phyloP scores from a whole-genome alignment of 1,284 basidiomycete species.

The Sutorius eximius region DNA sequence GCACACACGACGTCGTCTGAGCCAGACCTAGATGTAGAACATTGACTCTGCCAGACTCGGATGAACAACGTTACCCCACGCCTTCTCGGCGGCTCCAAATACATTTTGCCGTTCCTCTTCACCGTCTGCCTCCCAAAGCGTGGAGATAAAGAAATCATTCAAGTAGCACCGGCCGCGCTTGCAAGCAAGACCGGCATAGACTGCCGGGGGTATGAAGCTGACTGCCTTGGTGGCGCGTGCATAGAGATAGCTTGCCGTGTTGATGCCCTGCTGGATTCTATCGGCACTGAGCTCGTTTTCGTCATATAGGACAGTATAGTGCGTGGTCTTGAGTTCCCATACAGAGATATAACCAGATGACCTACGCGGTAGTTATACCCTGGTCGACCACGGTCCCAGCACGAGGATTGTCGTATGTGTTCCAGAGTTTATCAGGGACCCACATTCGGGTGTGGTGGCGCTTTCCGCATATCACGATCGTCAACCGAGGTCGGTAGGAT shows the following conservation, averaged over 20 bases:
- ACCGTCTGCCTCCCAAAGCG: constrained; percentile 32
- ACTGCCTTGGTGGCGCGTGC: constrained; percentile 77
- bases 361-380: constrained; percentile 50
- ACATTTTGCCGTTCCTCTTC: constrained; percentile 43
- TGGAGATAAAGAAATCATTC: constrained; percentile 53
- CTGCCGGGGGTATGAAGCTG: constrained; percentile 71
- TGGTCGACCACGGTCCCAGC: constrained; percentile 76
- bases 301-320: constrained; percentile 75
- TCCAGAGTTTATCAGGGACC: constrained; percentile 49
- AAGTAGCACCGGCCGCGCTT: constrained; percentile 71
- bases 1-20: not conserved
- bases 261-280: constrained; percentile 65
- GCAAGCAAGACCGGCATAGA: constrained; percentile 76
- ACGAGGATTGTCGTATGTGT: constrained; percentile 67
- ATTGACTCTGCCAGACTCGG: constrained; percentile 55
- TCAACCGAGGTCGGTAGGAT: constrained; percentile 59
- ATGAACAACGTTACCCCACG: constrained; percentile 68
- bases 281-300: constrained; percentile 65
- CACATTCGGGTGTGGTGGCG: constrained; percentile 73
- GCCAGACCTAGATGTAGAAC: constrained; percentile 64
- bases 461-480: constrained; percentile 78
- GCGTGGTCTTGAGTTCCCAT: constrained; percentile 39
- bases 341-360: not conserved
- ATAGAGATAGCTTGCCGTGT: constrained; percentile 66
- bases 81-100: constrained; percentile 48